Percentiles rank a stretch among this genome's conserved stretches.
These are phyloP conservation scores for Pseudomonodictys pantanalensis DNA, from an alignment of 495 filamentous ascomycete genomes.

Conservation along the genomic window DNA sequence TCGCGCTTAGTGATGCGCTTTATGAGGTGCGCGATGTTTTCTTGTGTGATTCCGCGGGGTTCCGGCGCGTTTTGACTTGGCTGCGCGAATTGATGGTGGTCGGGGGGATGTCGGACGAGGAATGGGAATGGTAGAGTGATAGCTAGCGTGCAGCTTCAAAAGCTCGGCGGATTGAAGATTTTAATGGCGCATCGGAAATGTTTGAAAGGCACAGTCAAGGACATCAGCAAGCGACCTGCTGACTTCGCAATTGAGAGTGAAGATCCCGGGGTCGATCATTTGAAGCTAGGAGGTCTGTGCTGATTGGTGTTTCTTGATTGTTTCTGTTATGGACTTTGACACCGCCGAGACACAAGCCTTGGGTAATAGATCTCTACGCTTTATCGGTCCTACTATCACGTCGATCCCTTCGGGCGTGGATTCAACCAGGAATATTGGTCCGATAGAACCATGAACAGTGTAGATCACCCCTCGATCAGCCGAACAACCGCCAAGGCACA, in stretches of 20 bases:
- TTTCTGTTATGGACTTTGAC: too few species aligned
- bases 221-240: conserved; percentile 3
- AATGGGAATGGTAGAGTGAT: not conserved
- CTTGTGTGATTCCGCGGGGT: conserved; percentile 10
- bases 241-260: not conserved
- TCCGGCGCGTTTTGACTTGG: conserved; percentile 1
- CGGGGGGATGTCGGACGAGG: not conserved
- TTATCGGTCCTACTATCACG: too few species aligned
- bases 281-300: not conserved
- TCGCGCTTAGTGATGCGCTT: not conserved
- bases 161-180: conserved; percentile 10
- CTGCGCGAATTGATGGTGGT: not conserved
- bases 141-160: too few species aligned
- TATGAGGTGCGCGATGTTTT: not conserved
- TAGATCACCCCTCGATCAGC: too few species aligned
- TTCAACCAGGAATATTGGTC: too few species aligned
- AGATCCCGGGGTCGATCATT: not conserved
- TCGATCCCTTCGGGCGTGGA: too few species aligned
- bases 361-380: too few species aligned
- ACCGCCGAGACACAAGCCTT: too few species aligned
- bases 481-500: too few species aligned
- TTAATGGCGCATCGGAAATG: conserved; percentile 19
- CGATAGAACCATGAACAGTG: too few species aligned
- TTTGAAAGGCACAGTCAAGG: conserved; percentile 1
- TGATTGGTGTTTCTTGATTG: too few species aligned